Base-by-base conservation (phyloP, 768 basidiomycete species). In the Infundibulicybe gibba region DNA sequence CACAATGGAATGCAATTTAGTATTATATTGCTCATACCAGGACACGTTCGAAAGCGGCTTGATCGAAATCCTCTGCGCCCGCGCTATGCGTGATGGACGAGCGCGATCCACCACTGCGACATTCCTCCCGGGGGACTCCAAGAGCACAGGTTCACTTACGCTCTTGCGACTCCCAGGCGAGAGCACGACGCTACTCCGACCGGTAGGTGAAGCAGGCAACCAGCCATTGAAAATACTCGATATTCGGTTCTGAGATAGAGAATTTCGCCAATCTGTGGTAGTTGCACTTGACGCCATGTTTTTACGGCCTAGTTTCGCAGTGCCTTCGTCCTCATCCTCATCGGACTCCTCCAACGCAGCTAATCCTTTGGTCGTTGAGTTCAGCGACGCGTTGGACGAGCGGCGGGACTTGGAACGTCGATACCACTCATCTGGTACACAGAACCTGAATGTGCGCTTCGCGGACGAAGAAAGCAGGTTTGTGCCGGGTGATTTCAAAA, bases 391-490 rank as follows among this genome's bases (percentile, higher is more conserved):
- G 12, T 66, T 63, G 2, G 80, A 79, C 2, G 72, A 56, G 33
- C 64, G 68, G 0, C 79, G 78, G 6, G 81, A 75, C 50, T 77
- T 85, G 15, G 81, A 79, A 14, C 86, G 77, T 47, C 81, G 80
- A 62, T 81, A 91, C 90, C 85, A 91, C 57, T 85, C 83, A 44
- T 86, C 86, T 2, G 86, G 86, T 6, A 92, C 79, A 50, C 83
- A 86, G 46, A 90, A 76, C 20, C 75, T 72, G 57, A 86, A 79
- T 6, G 53, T 58, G 8, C 79, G 78, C 15, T 56, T 66, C 1
- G 74, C 74, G 21, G 60, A 53, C 3, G 65, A 55, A n/a, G 67
- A 64, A 52, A 74, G 71, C 1, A 71, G 68, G 52, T 76, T 76
- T 9, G 70, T 53, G 42, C 59, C 55, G 33, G 66, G 68, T 0